A percentile compares a stretch with the other conserved stretches of the same genome.
These are phyloP conservation scores for Microsporum ferrugineum DNA, from an alignment of 2,329 filamentous ascomycete species.

Conservation along the genomic window DNA sequence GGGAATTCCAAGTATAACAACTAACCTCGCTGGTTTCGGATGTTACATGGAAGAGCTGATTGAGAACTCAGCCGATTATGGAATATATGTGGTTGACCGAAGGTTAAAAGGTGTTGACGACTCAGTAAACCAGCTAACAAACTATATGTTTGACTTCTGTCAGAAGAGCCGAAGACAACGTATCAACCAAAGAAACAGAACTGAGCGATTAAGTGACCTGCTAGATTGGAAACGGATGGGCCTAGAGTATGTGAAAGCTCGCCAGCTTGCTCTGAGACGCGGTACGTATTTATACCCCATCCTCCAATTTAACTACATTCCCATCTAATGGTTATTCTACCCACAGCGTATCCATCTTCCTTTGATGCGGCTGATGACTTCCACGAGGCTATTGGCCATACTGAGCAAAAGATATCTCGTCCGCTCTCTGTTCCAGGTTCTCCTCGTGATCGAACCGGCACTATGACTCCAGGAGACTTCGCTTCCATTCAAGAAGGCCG, in stretches of 20 bases:
- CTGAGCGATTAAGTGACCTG: conserved; percentile 85
- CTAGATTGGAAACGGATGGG: conserved; percentile 99
- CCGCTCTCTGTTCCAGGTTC: conserved; percentile 91
- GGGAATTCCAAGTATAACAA: conserved; percentile 97
- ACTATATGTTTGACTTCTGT: conserved; percentile 88
- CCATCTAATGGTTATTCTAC: background rate
- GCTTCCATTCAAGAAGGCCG: conserved; percentile 88
- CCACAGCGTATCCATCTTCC: conserved; percentile 67
- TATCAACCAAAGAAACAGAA: conserved; percentile 97
- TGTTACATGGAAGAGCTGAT: conserved; percentile 99
- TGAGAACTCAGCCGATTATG: conserved; percentile 94
- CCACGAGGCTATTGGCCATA: conserved; percentile 80
- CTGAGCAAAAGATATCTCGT: conserved; percentile 88
- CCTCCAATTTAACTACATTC: background rate
- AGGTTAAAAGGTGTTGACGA: conserved; percentile 93
- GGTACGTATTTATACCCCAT: conserved; percentile 22
- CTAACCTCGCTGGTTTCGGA: conserved; percentile 92
- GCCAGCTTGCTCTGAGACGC: conserved; percentile 79
- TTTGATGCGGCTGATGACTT: conserved; percentile 69
- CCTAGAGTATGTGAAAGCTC: conserved; percentile 96
- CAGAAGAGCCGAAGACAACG: conserved; percentile 88
- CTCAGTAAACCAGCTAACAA: conserved; percentile 86
- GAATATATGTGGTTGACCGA: conserved; percentile 97
- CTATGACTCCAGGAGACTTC: conserved; percentile 99
- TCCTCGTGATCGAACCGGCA: conserved; percentile 76